Conservation (phyloP, 2,329 filamentous ascomycete genomes). For the Arthrobotrys musiformis region DNA sequence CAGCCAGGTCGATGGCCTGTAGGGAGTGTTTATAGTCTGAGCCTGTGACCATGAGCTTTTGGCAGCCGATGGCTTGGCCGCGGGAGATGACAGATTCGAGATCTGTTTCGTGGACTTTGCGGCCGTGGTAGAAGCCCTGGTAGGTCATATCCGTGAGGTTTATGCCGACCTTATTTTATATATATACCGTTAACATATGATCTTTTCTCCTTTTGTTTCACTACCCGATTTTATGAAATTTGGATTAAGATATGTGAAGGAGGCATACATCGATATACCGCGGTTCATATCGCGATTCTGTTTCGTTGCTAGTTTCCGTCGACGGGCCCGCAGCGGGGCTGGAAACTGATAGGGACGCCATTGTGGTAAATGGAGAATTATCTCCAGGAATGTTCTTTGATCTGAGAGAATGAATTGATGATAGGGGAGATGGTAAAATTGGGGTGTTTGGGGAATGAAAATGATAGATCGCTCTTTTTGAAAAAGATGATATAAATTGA, state of each 20-base stretch:
- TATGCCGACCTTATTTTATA: slow-evolving; percentile 75
- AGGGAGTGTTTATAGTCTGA: slow-evolving; percentile 83
- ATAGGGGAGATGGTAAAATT: background rate
- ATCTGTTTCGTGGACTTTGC: slow-evolving; percentile 75
- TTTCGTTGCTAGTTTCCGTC: background rate
- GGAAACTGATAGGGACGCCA: slow-evolving; percentile 41
- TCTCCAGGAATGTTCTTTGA: background rate
- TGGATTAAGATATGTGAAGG: no score
- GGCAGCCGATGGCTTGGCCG: slow-evolving; percentile 80
- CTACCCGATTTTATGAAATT: no score
- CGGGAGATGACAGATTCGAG: slow-evolving; percentile 80
- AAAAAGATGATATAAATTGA: slow-evolving; percentile 3
- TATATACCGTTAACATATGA: background rate
- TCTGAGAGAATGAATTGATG: background rate
- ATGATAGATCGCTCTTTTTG: background rate
- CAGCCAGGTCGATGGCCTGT: slow-evolving; percentile 78
- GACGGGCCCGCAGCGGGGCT: background rate
- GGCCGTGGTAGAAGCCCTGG: slow-evolving; percentile 83
- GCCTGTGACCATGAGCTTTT: slow-evolving; percentile 92
- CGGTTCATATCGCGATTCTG: slow-evolving; percentile 38
- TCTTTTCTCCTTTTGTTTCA: background rate
- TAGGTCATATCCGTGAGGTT: slow-evolving; percentile 95
- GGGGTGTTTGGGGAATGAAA: background rate
- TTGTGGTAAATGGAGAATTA: slow-evolving; percentile 19
- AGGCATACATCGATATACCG: slow-evolving; percentile 49